Percentiles rank a stretch among this genome's conserved stretches.
These are phyloP conservation scores for Saraca asoca DNA, from an alignment of 331 rosid species.

Conservation along the genomic window DNA sequence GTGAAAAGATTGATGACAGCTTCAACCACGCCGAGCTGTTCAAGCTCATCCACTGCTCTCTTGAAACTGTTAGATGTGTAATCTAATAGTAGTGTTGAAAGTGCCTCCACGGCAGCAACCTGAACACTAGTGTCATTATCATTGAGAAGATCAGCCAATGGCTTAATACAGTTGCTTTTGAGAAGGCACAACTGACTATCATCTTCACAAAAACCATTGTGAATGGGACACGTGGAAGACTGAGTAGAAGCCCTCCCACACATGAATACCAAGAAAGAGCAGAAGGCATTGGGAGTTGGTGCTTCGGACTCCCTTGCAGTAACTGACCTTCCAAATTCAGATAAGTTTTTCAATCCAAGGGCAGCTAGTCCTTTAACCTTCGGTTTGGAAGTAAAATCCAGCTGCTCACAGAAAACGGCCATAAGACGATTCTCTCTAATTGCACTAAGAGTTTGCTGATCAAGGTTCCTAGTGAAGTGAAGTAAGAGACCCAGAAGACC, in stretches of 20 bases:
- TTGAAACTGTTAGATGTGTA: conserved; percentile 37
- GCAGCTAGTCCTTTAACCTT: conserved; percentile 52
- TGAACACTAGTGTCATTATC: conserved; percentile 50
- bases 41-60: conserved; percentile 48
- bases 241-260: conserved; percentile 41
- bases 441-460: conserved; percentile 38
- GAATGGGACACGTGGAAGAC: conserved; percentile 43
- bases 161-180: conserved; percentile 48
- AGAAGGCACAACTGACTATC: conserved; percentile 47
- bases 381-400: conserved; percentile 49
- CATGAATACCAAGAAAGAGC: conserved; percentile 36
- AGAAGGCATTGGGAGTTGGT: conserved; percentile 33
- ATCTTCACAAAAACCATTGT: conserved; percentile 43
- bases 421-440: conserved; percentile 51
- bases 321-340: conserved; percentile 48
- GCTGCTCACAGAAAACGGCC: conserved; percentile 50
- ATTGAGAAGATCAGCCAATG: conserved; percentile 48
- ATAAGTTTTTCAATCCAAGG: conserved; percentile 53
- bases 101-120: conserved; percentile 50
- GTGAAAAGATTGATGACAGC: conserved; percentile 49
- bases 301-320: conserved; percentile 37
- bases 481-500: conserved; percentile 65
- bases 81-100: conserved; percentile 46
- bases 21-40: conserved; percentile 40
- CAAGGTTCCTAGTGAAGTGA: conserved; percentile 45